phyloP scores from a whole-genome alignment of 2,329 filamentous ascomycete species.

The Microcera coccophila region DNA sequence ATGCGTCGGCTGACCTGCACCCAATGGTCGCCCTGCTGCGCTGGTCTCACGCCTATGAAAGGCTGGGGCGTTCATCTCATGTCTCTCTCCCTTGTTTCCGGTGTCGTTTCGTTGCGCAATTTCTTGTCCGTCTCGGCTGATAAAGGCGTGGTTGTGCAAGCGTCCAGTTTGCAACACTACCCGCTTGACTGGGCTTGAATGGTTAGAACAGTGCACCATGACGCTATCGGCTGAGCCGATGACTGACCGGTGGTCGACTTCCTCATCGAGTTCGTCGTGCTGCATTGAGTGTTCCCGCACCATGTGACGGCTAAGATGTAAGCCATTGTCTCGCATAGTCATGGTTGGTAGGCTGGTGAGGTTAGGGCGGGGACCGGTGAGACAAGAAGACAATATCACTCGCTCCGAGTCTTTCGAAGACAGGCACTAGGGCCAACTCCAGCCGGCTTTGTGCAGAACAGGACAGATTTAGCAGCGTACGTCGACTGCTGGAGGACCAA shows the following conservation, averaged over 20 bases:
- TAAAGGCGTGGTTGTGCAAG: background rate
- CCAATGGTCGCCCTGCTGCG: background rate
- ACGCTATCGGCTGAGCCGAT: slow-evolving; percentile 6
- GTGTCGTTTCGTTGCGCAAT: too few species aligned
- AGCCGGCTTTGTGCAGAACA: slow-evolving; percentile 9
- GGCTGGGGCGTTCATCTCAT: background rate
- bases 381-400: slow-evolving; percentile 17
- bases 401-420: slow-evolving; percentile 9
- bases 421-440: slow-evolving; percentile 20
- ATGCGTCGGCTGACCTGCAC: background rate
- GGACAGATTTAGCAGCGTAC: slow-evolving; percentile 4
- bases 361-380: slow-evolving; percentile 27
- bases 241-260: slow-evolving; percentile 17
- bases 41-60: background rate
- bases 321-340: slow-evolving; percentile 25
- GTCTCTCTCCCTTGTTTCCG: too few species aligned
- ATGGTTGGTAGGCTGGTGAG: slow-evolving; percentile 25
- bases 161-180: background rate
- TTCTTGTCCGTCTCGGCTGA: too few species aligned
- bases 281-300: slow-evolving; percentile 13
- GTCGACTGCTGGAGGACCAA: slow-evolving; percentile 1
- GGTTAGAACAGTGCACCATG: background rate
- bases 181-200: background rate
- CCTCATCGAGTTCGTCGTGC: slow-evolving; percentile 7
- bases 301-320: slow-evolving; percentile 25